Evolutionary conservation across 2,329 filamentous ascomycete species (phyloP).

Genomic region (Stemphylium beticola): DNA sequence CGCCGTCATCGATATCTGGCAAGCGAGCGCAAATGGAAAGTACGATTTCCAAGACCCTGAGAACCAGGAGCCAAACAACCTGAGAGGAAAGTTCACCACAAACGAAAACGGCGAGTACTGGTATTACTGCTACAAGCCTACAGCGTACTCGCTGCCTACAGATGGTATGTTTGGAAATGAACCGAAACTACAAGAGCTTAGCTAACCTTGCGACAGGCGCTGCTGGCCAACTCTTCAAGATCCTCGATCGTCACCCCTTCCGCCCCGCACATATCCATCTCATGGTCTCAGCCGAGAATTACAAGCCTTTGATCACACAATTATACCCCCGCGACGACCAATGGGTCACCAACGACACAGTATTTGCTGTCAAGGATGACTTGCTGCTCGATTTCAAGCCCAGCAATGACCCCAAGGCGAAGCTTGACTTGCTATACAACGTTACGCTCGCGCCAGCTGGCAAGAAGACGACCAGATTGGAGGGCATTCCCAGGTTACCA

Average conservation of each 20-base stretch:
- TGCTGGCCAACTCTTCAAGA: slow-evolving; percentile 58
- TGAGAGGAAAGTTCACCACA: slow-evolving; percentile 76
- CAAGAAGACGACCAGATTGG: slow-evolving; percentile 38
- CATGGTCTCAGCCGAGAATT: slow-evolving; percentile 61
- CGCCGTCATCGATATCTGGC: slow-evolving; percentile 80
- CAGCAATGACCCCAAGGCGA: slow-evolving; percentile 59
- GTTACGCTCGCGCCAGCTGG: slow-evolving; percentile 60
- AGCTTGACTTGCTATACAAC: slow-evolving; percentile 67
- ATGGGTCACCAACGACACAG: slow-evolving; percentile 64
- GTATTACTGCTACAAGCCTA: slow-evolving; percentile 78
- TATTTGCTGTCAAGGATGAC: slow-evolving; percentile 68
- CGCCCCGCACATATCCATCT: slow-evolving; percentile 68
- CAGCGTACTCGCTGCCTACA: slow-evolving; percentile 72
- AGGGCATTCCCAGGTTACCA: slow-evolving; percentile 42
- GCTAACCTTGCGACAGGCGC: slow-evolving; percentile 46
- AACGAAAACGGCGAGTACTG: slow-evolving; percentile 72
- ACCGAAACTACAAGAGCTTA: neutral
- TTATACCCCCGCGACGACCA: slow-evolving; percentile 66
- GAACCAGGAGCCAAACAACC: slow-evolving; percentile 74
- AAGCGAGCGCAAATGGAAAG: slow-evolving; percentile 75
- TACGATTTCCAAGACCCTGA: slow-evolving; percentile 79
- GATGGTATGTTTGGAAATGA: slow-evolving; percentile 54
- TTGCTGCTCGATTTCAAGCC: slow-evolving; percentile 65
- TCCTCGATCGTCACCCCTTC: slow-evolving; percentile 65
- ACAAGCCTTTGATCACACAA: slow-evolving; percentile 64